These are phyloP conservation scores for Apostasia shenzhenica DNA, from an alignment of 106 monocot species.

Conservation along the genomic window DNA sequence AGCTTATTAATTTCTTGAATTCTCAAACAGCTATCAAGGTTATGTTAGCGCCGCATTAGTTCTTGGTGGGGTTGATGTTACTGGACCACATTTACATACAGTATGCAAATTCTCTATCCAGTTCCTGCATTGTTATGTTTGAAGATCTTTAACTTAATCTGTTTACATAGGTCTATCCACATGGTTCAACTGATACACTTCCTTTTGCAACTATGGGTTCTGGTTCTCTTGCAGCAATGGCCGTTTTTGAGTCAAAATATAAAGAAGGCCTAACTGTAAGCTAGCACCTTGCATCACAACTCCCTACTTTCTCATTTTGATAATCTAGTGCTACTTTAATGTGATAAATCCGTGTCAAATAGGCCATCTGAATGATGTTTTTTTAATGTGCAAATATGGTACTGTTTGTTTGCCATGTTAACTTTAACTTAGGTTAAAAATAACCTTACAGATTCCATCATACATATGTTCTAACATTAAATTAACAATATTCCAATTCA, in stretches of 20 bases:
- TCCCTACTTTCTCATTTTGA: too few species aligned
- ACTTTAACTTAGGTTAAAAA: too few species aligned
- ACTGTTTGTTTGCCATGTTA: too few species aligned
- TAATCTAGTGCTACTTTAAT: too few species aligned
- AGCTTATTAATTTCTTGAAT: slow-evolving; percentile 9
- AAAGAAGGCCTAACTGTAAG: slow-evolving; percentile 85
- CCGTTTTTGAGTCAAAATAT: slow-evolving; percentile 92
- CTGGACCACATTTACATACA: slow-evolving; percentile 97
- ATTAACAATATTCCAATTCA: too few species aligned
- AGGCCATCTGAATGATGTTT: too few species aligned
- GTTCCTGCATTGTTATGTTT: not conserved
- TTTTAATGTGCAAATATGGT: too few species aligned
- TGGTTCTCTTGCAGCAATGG: slow-evolving; percentile 97
- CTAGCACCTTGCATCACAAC: slow-evolving; percentile 1
- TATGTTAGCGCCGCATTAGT: slow-evolving; percentile 97
- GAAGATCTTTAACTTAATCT: not conserved
- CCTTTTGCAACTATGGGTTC: slow-evolving; percentile 99
- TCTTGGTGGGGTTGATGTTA: slow-evolving; percentile 97
- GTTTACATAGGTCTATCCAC: slow-evolving; percentile 76
- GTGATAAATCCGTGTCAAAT: too few species aligned
- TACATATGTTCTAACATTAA: too few species aligned
- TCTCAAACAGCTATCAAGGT: slow-evolving; percentile 72
- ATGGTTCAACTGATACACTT: slow-evolving; percentile 99
- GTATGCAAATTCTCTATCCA: slow-evolving; percentile 28
- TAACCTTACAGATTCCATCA: too few species aligned